phyloP scores from a whole-genome alignment of 768 basidiomycete genomes.

The Boletus rufocinnamomeus region DNA sequence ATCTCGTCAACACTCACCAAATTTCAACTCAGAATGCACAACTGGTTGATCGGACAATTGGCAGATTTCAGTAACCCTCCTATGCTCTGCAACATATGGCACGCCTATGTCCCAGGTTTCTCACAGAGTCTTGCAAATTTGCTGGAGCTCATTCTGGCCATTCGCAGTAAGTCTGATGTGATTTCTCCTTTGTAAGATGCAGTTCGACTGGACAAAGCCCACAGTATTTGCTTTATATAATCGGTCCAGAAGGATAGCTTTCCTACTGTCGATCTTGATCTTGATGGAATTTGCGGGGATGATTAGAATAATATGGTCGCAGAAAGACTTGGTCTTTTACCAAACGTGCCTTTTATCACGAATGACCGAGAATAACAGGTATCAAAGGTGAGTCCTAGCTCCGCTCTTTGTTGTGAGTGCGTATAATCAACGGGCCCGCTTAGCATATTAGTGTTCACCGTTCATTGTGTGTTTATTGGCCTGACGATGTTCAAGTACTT shows the following conservation, averaged over 20 bases:
- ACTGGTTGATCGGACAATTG: constrained; percentile 10
- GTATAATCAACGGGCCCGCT: not conserved
- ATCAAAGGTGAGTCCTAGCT: constrained; percentile 14
- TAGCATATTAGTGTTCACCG: constrained; percentile 14
- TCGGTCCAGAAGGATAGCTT: constrained; percentile 12
- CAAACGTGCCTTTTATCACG: constrained; percentile 14
- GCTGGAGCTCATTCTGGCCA: constrained; percentile 22
- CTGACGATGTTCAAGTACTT: constrained; percentile 27
- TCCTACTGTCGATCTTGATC: constrained; percentile 9
- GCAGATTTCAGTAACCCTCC: constrained; percentile 14
- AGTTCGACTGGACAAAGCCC: not conserved
- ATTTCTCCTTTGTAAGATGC: not conserved
- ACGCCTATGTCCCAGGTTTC: not conserved
- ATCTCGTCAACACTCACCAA: not conserved
- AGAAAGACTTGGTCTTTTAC: not conserved
- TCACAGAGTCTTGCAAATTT: constrained; percentile 12
- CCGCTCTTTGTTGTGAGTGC: not conserved
- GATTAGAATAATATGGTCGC: constrained; percentile 4
- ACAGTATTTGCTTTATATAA: constrained; percentile 2
- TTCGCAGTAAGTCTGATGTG: constrained; percentile 12
- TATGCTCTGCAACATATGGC: constrained; percentile 14
- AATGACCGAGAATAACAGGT: not conserved
- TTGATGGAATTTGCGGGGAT: constrained; percentile 1
- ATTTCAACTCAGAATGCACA: constrained; percentile 18
- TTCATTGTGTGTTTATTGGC: constrained; percentile 18